phyloP scores from a whole-genome alignment of 306 rosid genomes.

The Dalbergia oliveri region DNA sequence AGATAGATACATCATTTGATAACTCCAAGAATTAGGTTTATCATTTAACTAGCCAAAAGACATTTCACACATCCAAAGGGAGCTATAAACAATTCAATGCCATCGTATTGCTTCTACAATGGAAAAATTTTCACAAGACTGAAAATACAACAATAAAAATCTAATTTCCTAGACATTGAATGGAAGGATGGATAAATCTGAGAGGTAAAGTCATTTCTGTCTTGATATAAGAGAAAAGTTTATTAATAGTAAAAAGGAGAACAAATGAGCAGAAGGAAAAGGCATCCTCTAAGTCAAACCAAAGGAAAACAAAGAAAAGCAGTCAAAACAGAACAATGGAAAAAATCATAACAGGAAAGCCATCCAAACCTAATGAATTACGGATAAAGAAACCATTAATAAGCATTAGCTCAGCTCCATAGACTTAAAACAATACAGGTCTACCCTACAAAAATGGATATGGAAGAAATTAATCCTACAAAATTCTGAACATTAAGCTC shows the following conservation, averaged over 20 bases:
- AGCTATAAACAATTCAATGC: not conserved
- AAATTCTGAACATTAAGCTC: too few relatives aligned
- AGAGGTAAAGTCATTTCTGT: not conserved
- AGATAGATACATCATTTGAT: constrained; percentile 11
- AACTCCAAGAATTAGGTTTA: constrained; percentile 2
- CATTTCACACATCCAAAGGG: not conserved
- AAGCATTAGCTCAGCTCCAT: too few relatives aligned
- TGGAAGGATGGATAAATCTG: not conserved
- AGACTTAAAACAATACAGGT: too few relatives aligned
- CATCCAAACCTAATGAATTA: not conserved
- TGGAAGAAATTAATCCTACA: too few relatives aligned
- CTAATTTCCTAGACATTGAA: not conserved
- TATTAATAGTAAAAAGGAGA: not conserved
- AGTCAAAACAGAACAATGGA: not conserved
- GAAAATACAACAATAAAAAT: not conserved
- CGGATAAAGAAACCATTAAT: not conserved
- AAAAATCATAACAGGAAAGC: not conserved
- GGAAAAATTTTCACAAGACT: not conserved
- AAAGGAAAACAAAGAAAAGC: not conserved
- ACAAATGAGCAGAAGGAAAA: not conserved
- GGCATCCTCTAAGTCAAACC: not conserved
- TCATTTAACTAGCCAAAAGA: not conserved
- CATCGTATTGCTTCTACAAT: not conserved
- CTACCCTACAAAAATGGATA: too few relatives aligned
- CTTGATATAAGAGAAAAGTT: not conserved